Evolutionary conservation across 2,329 filamentous ascomycete genomes (phyloP).

Genomic region (Chaetomiaceae sp.): DNA sequence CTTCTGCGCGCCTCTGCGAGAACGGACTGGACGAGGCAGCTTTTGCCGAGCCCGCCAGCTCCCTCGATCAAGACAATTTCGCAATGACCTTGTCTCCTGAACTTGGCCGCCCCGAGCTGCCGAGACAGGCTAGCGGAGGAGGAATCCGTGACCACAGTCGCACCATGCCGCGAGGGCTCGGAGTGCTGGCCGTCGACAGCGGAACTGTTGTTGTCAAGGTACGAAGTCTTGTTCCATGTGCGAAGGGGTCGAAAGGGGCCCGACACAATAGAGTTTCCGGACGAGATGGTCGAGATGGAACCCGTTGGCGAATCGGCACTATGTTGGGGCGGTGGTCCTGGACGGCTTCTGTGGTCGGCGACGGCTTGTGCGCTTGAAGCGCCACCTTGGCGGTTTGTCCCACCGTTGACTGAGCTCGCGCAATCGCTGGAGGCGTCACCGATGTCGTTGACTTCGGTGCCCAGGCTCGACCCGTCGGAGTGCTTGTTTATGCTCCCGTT

Average conservation of each 20-base stretch:
- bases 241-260: conserved; percentile 34
- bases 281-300: conserved; percentile 43
- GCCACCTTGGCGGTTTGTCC: conserved; percentile 42
- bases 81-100: conserved; percentile 55
- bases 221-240: conserved; percentile 47
- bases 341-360: conserved; percentile 32
- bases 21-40: conserved; percentile 57
- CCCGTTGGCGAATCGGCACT: conserved; percentile 34
- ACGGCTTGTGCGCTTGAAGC: conserved; percentile 47
- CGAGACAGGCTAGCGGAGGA: conserved; percentile 44
- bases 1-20: conserved; percentile 53
- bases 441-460: conserved; percentile 41
- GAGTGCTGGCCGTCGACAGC: conserved; percentile 40
- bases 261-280: conserved; percentile 36
- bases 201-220: conserved; percentile 43
- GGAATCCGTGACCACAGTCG: conserved; percentile 35
- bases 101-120: conserved; percentile 51
- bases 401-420: conserved; percentile 52
- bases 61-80: conserved; percentile 58
- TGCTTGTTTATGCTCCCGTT: conserved; percentile 39
- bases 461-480: conserved; percentile 50
- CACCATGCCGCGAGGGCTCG: conserved; percentile 37
- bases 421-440: conserved; percentile 55
- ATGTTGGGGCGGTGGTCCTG: conserved; percentile 37
- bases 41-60: conserved; percentile 59